Base-by-base conservation (phyloP, 2,329 filamentous ascomycete genomes). In the Cylindrodendrum hubeiense region DNA sequence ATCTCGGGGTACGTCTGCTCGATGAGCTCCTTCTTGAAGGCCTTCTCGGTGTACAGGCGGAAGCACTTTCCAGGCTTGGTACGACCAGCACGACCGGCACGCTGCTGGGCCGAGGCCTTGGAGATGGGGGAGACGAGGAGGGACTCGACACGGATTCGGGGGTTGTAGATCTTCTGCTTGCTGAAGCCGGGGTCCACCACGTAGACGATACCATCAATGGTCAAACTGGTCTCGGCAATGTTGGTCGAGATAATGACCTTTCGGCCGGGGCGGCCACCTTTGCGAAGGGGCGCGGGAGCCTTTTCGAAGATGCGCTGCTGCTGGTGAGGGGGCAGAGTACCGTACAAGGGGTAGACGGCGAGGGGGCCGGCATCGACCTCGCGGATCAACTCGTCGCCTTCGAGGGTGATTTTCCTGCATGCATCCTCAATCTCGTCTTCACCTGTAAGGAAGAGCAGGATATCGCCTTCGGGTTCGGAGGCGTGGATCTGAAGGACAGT, bases 101-200 rank as follows among this genome's bases (percentile, higher is more conserved):
- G 89, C 82, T 99, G 96, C 79, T 98, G 94, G 10, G 97, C 96
- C 1, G 96, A 98, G 24, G 96, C 96, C 80, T 98, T 98, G 64
- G 95, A 98, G 72, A 99, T 98, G 22, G 96, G 95, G 3, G 96
- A 98, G 5, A 99, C 95, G n/a, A 99, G 86, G 8, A 99, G 87
- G 1, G 96, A 98, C 82, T 99, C 96, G 69, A 99, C 95, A 79
- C 96, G 91, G 74, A 97, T 97, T 66, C 96, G 91, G 22, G 96
- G 95, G 80, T 99, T 98, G 85, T 98, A 99, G 68, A 98, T 96
- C 82, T 98, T 99, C 77, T 99, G 96, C 84, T 99, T 99, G 83
- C 94, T 97, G 84, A 99, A 99, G 37, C 96, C 96, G 2, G 96
- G 95, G 76, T 99, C 96, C n/a, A 99, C 95, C 34, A 99, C 96